Evolutionary conservation across 352 stramenopile species (phyloP).

Genomic region (Globisporangium alternatum): DNA sequence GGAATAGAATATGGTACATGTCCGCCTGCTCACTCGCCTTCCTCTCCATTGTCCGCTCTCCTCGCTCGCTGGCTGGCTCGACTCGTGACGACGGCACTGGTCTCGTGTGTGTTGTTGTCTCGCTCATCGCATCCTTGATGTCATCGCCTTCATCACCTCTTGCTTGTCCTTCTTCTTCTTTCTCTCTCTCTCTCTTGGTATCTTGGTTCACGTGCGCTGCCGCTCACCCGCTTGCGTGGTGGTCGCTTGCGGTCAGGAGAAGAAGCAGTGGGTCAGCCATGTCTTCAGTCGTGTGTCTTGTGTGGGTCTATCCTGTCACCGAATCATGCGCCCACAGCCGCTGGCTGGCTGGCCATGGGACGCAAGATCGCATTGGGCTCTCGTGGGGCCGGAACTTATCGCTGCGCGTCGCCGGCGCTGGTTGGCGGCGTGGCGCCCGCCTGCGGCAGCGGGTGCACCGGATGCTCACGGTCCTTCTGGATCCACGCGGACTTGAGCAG

Average conservation of each 20-base stretch:
- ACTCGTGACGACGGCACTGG: neutral
- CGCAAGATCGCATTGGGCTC: neutral
- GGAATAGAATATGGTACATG: constrained; percentile 8
- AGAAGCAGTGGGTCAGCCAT: no score
- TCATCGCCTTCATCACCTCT: neutral
- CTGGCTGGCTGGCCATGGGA: no score
- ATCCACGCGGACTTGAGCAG: constrained; percentile 61
- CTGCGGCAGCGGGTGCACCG: constrained; percentile 14
- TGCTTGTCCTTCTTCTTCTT: neutral
- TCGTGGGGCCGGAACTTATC: neutral
- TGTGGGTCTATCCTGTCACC: no score
- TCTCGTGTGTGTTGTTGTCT: neutral
- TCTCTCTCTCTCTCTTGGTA: no score
- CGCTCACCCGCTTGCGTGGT: no score
- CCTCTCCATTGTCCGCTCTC: neutral
- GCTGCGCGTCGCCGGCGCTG: neutral
- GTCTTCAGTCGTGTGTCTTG: no score
- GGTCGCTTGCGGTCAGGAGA: no score
- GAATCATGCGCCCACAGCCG: no score
- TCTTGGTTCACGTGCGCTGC: no score
- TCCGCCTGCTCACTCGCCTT: neutral
- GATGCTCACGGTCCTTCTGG: constrained; percentile 48
- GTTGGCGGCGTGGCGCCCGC: neutral
- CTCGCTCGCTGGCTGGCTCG: neutral
- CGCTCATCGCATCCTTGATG: neutral